These are phyloP conservation scores for Niveomyces coronatus DNA, from an alignment of 2,329 filamentous ascomycete species.

Conservation along the genomic window DNA sequence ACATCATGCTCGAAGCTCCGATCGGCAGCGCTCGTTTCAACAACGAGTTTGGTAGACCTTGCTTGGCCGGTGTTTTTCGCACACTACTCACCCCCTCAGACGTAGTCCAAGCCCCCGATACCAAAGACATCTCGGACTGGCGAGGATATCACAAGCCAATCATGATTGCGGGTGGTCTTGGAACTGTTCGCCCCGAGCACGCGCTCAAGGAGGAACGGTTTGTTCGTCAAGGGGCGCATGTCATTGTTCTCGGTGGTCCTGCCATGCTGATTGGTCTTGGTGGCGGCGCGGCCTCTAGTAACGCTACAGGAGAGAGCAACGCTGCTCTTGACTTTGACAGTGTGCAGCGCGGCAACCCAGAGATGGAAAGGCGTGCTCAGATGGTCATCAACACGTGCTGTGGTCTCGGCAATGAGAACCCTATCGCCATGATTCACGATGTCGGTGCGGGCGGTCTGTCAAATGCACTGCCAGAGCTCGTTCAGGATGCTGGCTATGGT, in stretches of 20 bases:
- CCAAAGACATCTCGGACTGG: conserved; percentile 48
- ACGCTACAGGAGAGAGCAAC: conserved; percentile 76
- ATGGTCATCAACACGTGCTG: conserved; percentile 97
- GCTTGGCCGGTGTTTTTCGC: conserved; percentile 80
- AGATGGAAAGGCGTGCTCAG: conserved; percentile 90
- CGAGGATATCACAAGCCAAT: conserved; percentile 97
- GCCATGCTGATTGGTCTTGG: conserved; percentile 97
- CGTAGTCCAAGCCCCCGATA: conserved; percentile 26
- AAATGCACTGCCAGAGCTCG: conserved; percentile 74
- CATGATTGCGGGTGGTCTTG: conserved; percentile 94
- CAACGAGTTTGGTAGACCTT: conserved; percentile 92
- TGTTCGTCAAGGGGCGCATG: conserved; percentile 78
- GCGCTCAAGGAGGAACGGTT: conserved; percentile 73
- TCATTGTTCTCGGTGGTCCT: conserved; percentile 88
- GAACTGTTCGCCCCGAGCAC: conserved; percentile 82
- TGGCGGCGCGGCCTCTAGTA: conserved; percentile 88
- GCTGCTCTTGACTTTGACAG: conserved; percentile 94
- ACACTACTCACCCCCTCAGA: conserved; percentile 65
- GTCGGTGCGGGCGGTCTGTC: conserved; percentile 80
- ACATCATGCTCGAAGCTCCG: conserved; percentile 96
- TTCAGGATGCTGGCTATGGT: conserved; percentile 84
- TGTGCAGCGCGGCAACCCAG: conserved; percentile 92
- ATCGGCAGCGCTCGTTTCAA: conserved; percentile 94
- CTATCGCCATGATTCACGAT: conserved; percentile 95
- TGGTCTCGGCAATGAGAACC: conserved; percentile 71